These are phyloP conservation scores for Fusarium goolgardi DNA, from an alignment of 2,329 filamentous ascomycete species.

Conservation along the genomic window DNA sequence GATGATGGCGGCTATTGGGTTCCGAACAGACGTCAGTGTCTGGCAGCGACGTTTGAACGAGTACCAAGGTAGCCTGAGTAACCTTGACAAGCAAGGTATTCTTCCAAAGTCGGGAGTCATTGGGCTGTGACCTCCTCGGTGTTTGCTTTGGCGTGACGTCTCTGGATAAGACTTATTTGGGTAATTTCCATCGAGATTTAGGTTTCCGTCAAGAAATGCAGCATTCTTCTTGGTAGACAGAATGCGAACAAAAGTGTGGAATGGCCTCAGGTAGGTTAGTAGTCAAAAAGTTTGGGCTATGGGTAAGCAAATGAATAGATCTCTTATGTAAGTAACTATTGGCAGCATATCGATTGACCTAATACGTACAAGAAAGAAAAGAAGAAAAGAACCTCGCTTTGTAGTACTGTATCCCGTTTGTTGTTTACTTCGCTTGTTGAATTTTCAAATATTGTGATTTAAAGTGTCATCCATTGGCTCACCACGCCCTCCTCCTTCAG, in stretches of 20 bases:
- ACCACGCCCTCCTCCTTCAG: slow-evolving; percentile 27
- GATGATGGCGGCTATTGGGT: slow-evolving; percentile 37
- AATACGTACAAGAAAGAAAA: not conserved
- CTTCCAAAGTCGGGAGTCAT: slow-evolving; percentile 11
- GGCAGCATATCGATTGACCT: slow-evolving; percentile 5
- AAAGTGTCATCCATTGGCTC: slow-evolving; percentile 1
- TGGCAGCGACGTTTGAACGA: slow-evolving; percentile 32
- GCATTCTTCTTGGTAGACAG: not conserved
- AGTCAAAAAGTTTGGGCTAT: slow-evolving; percentile 1
- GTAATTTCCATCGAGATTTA: not conserved
- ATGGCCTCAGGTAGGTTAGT: slow-evolving; percentile 1
- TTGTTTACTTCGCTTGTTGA: not conserved
- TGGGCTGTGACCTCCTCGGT: not conserved
- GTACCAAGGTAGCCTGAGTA: slow-evolving; percentile 30
- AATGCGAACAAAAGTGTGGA: not conserved
- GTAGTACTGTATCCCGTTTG: not conserved
- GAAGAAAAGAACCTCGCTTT: slow-evolving; percentile 5
- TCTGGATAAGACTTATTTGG: not conserved
- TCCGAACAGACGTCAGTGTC: slow-evolving; percentile 15
- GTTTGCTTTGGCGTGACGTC: not conserved
- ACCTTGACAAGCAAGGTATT: slow-evolving; percentile 41
- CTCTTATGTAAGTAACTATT: slow-evolving; percentile 3
- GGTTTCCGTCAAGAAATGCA: not conserved
- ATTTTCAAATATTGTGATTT: not conserved
- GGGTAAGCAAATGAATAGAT: slow-evolving; percentile 10